Conservation (phyloP, 345 rosid genomes). For the Heritiera littoralis region DNA sequence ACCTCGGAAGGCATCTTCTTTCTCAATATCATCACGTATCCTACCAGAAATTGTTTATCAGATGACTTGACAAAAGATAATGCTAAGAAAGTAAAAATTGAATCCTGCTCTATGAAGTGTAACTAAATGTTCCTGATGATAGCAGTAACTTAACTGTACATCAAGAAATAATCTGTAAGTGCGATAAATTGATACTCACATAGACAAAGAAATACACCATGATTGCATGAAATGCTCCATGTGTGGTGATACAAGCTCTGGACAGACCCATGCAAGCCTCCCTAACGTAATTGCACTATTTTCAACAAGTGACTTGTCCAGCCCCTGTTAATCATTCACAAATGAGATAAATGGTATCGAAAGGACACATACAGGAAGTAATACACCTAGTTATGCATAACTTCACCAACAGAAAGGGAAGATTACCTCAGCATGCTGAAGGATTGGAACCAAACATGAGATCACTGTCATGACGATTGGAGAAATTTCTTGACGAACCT, state of each 20-base stretch:
- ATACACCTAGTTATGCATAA: not conserved
- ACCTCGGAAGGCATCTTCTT: constrained; percentile 98
- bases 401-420: not conserved
- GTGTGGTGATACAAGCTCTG: constrained; percentile 90
- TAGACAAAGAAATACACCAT: constrained; percentile 90
- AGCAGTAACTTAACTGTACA: not conserved
- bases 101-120: not conserved
- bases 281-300: constrained; percentile 98
- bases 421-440: constrained; percentile 76
- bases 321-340: constrained; percentile 54
- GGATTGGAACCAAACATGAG: constrained; percentile 71
- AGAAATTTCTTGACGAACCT: constrained; percentile 90
- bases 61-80: not conserved
- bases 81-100: not conserved
- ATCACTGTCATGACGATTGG: constrained; percentile 74
- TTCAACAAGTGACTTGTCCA: constrained; percentile 82
- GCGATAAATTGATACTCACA: constrained; percentile 48
- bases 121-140: not conserved
- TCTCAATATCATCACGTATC: constrained; percentile 95
- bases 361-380: not conserved
- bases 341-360: constrained; percentile 5
- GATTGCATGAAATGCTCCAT: constrained; percentile 98
- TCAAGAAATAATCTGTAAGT: constrained; percentile 9
- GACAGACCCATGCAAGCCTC: constrained; percentile 96
- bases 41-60: constrained; percentile 41